Evolutionary conservation across 2,329 filamentous ascomycete genomes (phyloP).

Genomic region (Botryotinia convoluta): DNA sequence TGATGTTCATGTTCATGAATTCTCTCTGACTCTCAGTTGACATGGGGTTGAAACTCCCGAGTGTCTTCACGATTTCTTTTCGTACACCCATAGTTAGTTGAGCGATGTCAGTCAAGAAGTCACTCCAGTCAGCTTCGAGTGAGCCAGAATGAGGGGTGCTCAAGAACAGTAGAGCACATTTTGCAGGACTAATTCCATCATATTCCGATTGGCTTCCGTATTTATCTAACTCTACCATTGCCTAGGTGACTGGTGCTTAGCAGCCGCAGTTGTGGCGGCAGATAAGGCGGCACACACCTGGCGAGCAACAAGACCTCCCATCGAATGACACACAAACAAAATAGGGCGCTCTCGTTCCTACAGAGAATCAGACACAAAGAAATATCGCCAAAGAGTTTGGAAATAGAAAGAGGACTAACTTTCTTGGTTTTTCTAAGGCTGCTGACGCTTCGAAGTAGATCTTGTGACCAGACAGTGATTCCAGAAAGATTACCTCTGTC

Average conservation of each 20-base stretch:
- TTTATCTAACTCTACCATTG: not conserved
- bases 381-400: not conserved
- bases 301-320: constrained; percentile 4
- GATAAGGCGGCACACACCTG: not conserved
- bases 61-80: not conserved
- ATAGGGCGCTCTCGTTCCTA: constrained; percentile 8
- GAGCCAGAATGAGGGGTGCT: not conserved
- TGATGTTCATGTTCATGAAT: not conserved
- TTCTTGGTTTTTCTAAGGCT: not conserved
- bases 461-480: not conserved
- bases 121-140: not conserved
- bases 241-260: not conserved
- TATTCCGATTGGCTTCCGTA: not conserved
- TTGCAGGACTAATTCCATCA: not conserved
- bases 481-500: not conserved
- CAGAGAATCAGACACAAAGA: not conserved
- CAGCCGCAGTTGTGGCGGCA: not conserved
- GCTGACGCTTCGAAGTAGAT: constrained; percentile 1
- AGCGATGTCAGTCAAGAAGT: not conserved
- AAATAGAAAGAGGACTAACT: not conserved
- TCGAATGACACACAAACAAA: not conserved
- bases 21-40: not conserved
- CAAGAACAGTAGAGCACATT: not conserved
- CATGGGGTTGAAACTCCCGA: not conserved
- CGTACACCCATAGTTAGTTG: not conserved